Base-by-base conservation (phyloP, 129 eudicot genomes). In the Rutidosis leptorrhynchoides region DNA sequence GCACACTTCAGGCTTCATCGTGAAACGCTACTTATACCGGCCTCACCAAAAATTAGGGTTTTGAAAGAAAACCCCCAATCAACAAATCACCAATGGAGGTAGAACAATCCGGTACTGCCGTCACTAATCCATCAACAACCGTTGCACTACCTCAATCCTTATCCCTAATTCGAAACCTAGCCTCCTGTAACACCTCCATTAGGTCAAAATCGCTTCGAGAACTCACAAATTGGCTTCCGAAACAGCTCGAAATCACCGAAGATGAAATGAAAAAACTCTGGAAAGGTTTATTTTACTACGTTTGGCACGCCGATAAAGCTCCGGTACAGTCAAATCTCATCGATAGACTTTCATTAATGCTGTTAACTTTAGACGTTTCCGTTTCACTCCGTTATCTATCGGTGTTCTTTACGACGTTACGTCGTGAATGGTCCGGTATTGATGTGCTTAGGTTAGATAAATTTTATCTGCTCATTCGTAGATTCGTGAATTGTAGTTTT, bases 221-320 rank as follows among this genome's bases (percentile, higher is more conserved):
- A 57, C 77, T 93, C 58, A 76, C 78, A 46, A 63, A 69, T 2
- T 82, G 89, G 89, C 87, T 93, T 25, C 76, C 86, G 0, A 49
- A 92, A 3, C 86, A 86, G 51, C 72, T 62, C 32, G 26, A 74
- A 43, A 61, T 94, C 72, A 65, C 95, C 54, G 95, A 94, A 2
- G 82, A 78, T 3, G 97, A 86, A 25, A 70, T 94, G 73, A 82
- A 80, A 58, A 94, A 79, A 84, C 80, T 94, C 1, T 94, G 99
- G 99, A 94, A 94, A 64, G 91, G 93, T 0, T 87, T 94, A 0
- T 94, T 94, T 60, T 94, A 89, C 62, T 86, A 86, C 82, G 62
- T 89, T 23, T 94, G 99, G 99, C 97, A 94, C 62, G 77, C 88
- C 49, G 99, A 94, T 71, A 94, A 94, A 58, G 61, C 86, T 67